phyloP scores from a whole-genome alignment of 805 yeast genomes.

The Candida stauntonica region DNA sequence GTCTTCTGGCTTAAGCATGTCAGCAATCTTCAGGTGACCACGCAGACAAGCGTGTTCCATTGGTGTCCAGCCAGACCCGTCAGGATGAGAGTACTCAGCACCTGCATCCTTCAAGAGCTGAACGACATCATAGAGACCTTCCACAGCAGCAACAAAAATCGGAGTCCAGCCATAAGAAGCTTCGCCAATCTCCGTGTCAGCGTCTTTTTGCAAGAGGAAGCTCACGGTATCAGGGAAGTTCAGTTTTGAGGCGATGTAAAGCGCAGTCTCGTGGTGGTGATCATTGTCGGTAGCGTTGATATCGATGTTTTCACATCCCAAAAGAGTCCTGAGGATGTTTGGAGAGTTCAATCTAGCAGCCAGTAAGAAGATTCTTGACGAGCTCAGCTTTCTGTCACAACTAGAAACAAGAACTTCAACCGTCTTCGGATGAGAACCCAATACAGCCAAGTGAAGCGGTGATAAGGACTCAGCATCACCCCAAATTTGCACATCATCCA shows the following conservation, averaged over 20 bases:
- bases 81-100: slow-evolving; percentile 53
- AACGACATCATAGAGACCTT: slow-evolving; percentile 63
- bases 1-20: slow-evolving; percentile 49
- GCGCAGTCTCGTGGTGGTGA: slow-evolving; percentile 63
- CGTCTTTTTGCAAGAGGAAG: slow-evolving; percentile 51
- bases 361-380: slow-evolving; percentile 56
- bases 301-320: slow-evolving; percentile 54
- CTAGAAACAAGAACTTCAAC: slow-evolving; percentile 54
- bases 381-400: slow-evolving; percentile 35
- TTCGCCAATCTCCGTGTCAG: slow-evolving; percentile 75
- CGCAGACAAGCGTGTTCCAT: slow-evolving; percentile 92
- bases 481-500: slow-evolving; percentile 58
- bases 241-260: slow-evolving; percentile 74
- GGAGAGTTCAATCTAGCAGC: slow-evolving; percentile 58
- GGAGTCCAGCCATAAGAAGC: slow-evolving; percentile 91
- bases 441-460: slow-evolving; percentile 78
- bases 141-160: slow-evolving; percentile 82
- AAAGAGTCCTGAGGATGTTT: slow-evolving; percentile 48
- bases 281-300: slow-evolving; percentile 58
- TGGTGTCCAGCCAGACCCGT: slow-evolving; percentile 95
- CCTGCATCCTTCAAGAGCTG: slow-evolving; percentile 47
- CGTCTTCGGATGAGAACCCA: slow-evolving; percentile 80
- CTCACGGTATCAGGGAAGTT: slow-evolving; percentile 50
- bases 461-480: slow-evolving; percentile 71
- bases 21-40: slow-evolving; percentile 75